Percentiles rank a stretch among this genome's conserved stretches.
Conservation (phyloP, 1,284 basidiomycete genomes). For the Cutaneotrichosporon sp. region DNA sequence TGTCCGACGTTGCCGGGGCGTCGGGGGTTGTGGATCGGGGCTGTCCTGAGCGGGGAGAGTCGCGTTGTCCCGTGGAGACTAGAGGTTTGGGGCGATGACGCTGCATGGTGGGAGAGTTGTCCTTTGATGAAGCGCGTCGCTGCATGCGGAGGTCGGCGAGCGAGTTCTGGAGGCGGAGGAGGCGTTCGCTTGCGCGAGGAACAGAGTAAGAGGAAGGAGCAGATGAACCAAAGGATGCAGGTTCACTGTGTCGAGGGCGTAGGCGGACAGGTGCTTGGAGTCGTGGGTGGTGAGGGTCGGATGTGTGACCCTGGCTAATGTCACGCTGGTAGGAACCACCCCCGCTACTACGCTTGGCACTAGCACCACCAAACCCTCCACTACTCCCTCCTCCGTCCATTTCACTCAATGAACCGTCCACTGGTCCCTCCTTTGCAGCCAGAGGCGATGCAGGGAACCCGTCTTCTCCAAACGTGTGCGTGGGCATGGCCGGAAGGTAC, state of each 20-base stretch:
- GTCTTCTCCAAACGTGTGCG: neutral
- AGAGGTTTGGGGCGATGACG: neutral
- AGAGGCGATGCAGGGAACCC: neutral
- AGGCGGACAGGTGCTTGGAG: neutral
- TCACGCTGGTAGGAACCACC: constrained; percentile 6
- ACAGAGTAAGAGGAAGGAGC: constrained; percentile 6
- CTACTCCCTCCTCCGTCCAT: neutral
- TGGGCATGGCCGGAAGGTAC: constrained; percentile 10
- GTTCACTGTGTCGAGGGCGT: constrained; percentile 3
- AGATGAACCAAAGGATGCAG: neutral
- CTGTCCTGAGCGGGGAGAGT: constrained; percentile 4
- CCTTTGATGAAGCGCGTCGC: neutral
- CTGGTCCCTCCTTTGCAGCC: neutral
- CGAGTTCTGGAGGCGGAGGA: constrained; percentile 22
- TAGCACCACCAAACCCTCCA: neutral
- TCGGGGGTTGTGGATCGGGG: neutral
- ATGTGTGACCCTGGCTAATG: neutral
- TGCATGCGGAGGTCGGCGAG: constrained; percentile 23
- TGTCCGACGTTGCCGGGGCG: neutral
- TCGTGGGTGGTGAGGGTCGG: neutral
- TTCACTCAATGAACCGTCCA: neutral
- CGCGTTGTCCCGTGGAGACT: neutral
- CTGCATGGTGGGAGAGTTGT: neutral
- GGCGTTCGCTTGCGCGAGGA: constrained; percentile 22
- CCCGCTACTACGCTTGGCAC: neutral